Evolutionary conservation across 371 early-diverging fungal species (phyloP).

Genomic region (Actinomortierella wolfii): DNA sequence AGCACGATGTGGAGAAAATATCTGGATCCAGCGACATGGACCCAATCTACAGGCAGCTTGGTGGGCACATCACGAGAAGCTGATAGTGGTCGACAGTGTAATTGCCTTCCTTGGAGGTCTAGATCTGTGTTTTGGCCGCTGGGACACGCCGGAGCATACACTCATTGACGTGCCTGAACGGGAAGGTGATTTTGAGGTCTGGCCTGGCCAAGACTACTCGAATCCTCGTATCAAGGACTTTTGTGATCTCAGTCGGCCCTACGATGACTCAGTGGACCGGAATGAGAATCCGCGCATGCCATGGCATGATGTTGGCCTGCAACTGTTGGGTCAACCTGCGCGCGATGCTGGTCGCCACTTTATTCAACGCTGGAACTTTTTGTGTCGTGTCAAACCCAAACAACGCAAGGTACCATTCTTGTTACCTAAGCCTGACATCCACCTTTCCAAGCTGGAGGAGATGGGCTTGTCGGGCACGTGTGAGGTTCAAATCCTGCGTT

Average conservation of each 20-base stretch:
- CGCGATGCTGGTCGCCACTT: slow-evolving; percentile 89
- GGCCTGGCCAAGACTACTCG: slow-evolving; percentile 90
- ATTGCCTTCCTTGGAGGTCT: slow-evolving; percentile 92
- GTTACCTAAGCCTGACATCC: slow-evolving; percentile 80
- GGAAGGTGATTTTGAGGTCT: slow-evolving; percentile 48
- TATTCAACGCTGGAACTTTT: slow-evolving; percentile 92
- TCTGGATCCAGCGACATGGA: slow-evolving; percentile 44
- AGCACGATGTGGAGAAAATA: slow-evolving; percentile 26
- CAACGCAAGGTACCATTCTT: slow-evolving; percentile 69
- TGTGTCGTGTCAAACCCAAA: slow-evolving; percentile 72
- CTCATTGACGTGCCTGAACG: slow-evolving; percentile 68
- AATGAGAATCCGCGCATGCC: slow-evolving; percentile 81
- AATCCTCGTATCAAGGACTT: slow-evolving; percentile 93
- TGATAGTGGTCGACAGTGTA: slow-evolving; percentile 82
- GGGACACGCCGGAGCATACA: slow-evolving; percentile 81
- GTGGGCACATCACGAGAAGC: slow-evolving; percentile 63
- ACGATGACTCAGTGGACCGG: slow-evolving; percentile 24
- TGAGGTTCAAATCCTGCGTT: slow-evolving; percentile 73
- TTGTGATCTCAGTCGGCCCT: slow-evolving; percentile 42
- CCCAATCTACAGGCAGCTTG: slow-evolving; percentile 44
- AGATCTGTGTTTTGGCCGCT: slow-evolving; percentile 93
- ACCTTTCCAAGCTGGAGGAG: slow-evolving; percentile 63
- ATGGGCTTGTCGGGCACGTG: slow-evolving; percentile 66
- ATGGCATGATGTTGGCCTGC: slow-evolving; percentile 92
- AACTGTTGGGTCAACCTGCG: slow-evolving; percentile 58